Evolutionary conservation across 345 rosid genomes (phyloP), one percentile per base, ranked within the genome.

Genomic region (Viola odorata): DNA sequence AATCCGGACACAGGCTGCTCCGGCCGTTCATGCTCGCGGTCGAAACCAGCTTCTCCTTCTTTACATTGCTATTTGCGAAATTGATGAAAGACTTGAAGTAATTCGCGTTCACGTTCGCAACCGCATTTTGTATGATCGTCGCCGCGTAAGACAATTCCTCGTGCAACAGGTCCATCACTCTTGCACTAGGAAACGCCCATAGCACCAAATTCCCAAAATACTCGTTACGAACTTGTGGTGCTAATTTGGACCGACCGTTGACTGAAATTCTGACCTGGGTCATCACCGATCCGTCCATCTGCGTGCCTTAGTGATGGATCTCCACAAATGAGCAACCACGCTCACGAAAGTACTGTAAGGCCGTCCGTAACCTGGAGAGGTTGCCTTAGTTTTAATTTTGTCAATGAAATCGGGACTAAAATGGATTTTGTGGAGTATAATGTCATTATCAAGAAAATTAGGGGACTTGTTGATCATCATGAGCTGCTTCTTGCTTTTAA

Each of bases 181-280:
- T 69, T 37, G 73, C 59, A 37, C 42, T 66, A 1, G 70, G 74
- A 8, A 66, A 60, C 39, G 81, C 75, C 77, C 75, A 73, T 0
- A 77, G 60, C 49, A 73, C 81, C 55, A 73, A 64, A 67, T 77
- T 77, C 8, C 81, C 81, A 8, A 77, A 76, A 68, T 77, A 77
- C 23, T 72, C 66, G 63, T 69, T 66, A 0, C 75, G 72, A 4
- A 63, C 54, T 63, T 52, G 55, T 0, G 72, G 77, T 37, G 53
- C 62, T 58, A 66, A 13, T 39, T 67, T 51, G 45, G 14, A 53
- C 4, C 75, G 57, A 6, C 77, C 75, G 12, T 73, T 58, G 3
- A 69, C 70, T 0, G 77, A 65, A 40, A 77, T 69, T 37, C 69
- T 54, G 0, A 72, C 14, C 8, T 47, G 42, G 6, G 75, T 73